These are phyloP conservation scores for Mycosarcoma mackinlayi DNA, from an alignment of 1,284 basidiomycete genomes.

Conservation along the genomic window DNA sequence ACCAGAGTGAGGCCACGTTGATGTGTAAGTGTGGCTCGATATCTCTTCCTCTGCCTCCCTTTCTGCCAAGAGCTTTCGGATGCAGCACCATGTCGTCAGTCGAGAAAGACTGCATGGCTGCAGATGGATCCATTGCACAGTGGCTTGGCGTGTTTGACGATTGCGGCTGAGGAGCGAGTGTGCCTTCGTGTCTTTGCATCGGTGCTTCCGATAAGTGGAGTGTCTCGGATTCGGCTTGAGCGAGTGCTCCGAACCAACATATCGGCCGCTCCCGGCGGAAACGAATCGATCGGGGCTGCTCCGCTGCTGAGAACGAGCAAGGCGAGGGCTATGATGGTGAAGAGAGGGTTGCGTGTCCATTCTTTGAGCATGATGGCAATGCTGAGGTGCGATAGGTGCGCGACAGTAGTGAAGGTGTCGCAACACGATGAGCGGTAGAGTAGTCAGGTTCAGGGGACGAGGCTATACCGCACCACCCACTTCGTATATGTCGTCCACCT, in stretches of 20 bases:
- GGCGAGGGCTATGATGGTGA: not conserved
- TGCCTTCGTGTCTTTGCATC: not conserved
- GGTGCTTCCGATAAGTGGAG: not conserved
- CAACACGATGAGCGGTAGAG: no score
- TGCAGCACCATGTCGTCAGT: no score
- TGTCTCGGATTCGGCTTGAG: not conserved
- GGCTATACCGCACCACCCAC: no score
- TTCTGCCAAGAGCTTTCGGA: no score
- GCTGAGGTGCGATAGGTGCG: not conserved
- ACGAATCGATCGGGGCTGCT: conserved; percentile 8
- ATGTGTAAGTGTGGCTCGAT: not conserved
- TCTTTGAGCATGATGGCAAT: not conserved
- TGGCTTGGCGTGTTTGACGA: conserved; percentile 29
- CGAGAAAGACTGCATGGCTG: conserved; percentile 35
- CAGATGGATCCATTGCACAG: conserved; percentile 30
- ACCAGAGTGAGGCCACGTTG: no score
- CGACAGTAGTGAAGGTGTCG: not conserved
- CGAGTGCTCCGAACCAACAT: not conserved
- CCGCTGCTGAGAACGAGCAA: not conserved
- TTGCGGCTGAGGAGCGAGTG: not conserved
- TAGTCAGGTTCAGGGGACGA: no score
- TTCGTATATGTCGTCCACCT: no score
- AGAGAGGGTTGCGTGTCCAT: not conserved
- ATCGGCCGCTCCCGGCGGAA: not conserved
- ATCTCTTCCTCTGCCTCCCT: not conserved